phyloP scores from a whole-genome alignment of 2,329 filamentous ascomycete genomes.

The Cordyceps javanica region DNA sequence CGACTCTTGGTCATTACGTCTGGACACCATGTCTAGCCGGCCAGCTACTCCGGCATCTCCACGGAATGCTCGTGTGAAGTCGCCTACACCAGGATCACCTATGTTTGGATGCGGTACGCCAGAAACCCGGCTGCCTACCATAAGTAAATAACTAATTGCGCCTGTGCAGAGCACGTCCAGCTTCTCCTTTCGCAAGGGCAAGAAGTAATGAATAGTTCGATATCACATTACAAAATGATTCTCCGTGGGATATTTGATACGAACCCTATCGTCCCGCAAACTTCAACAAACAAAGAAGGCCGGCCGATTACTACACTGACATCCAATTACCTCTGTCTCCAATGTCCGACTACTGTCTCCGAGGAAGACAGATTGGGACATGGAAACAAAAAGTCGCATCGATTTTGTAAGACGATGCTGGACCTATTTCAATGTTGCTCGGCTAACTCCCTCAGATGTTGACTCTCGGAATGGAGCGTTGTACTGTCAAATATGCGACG shows the following conservation, averaged over 20 bases:
- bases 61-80: slow-evolving; percentile 55
- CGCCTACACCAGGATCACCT: slow-evolving; percentile 51
- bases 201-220: slow-evolving; percentile 61
- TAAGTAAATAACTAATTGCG: slow-evolving; percentile 22
- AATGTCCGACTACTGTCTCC: slow-evolving; percentile 64
- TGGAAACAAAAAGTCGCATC: slow-evolving; percentile 61
- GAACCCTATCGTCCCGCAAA: slow-evolving; percentile 59
- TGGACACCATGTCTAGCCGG: slow-evolving; percentile 36
- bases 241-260: slow-evolving; percentile 65
- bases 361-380: slow-evolving; percentile 62
- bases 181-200: slow-evolving; percentile 55
- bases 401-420: slow-evolving; percentile 53
- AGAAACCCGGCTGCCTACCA: slow-evolving; percentile 3
- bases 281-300: slow-evolving; percentile 52
- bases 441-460: slow-evolving; percentile 51
- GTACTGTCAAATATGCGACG: slow-evolving; percentile 76
- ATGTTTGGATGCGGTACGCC: slow-evolving; percentile 58
- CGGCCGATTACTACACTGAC: slow-evolving; percentile 55
- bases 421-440: neutral
- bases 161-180: slow-evolving; percentile 61
- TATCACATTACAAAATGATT: slow-evolving; percentile 66
- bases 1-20: neutral
- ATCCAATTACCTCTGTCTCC: slow-evolving; percentile 65
- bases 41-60: slow-evolving; percentile 47
- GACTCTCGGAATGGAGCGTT: slow-evolving; percentile 70